These are phyloP conservation scores for Triticum timopheevii DNA, from an alignment of 176 grass and related monocot species.

Conservation along the genomic window DNA sequence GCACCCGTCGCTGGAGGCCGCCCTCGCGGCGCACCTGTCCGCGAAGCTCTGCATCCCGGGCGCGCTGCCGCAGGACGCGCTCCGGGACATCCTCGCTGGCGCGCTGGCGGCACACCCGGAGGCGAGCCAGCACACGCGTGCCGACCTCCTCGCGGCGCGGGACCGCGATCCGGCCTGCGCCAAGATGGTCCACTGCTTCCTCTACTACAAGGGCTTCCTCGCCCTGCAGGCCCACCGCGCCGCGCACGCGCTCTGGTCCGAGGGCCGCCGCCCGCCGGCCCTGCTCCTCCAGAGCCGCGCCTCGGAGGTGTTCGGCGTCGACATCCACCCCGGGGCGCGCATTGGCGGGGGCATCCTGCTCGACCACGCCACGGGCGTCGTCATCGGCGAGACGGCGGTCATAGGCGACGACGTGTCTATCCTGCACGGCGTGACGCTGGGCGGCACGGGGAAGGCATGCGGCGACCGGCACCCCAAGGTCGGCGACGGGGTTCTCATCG, in stretches of 20 bases:
- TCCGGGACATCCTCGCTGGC: conserved; percentile 50
- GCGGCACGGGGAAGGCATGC: conserved; percentile 69
- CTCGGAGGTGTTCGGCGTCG: conserved; percentile 92
- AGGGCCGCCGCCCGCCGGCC: conserved; percentile 55
- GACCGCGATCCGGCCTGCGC: conserved; percentile 86
- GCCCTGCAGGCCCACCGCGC: conserved; percentile 82
- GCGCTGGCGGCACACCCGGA: conserved; percentile 41
- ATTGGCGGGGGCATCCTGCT: conserved; percentile 79
- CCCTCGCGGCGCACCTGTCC: conserved; percentile 70
- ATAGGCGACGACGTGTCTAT: conserved; percentile 73
- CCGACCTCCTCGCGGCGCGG: conserved; percentile 59
- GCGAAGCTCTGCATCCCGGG: conserved; percentile 60
- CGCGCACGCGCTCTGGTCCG: conserved; percentile 70
- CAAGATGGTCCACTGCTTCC: conserved; percentile 95
- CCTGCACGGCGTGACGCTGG: conserved; percentile 77
- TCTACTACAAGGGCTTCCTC: conserved; percentile 97
- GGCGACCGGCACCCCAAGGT: conserved; percentile 94
- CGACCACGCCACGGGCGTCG: conserved; percentile 91
- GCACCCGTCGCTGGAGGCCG: conserved; percentile 55
- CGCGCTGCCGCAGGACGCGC: conserved; percentile 44
- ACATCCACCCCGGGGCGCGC: conserved; percentile 91
- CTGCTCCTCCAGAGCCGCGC: conserved; percentile 81
- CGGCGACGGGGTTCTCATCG: conserved; percentile 76
- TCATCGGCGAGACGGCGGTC: conserved; percentile 90
- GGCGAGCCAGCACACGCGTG: conserved; percentile 39